A percentile compares a stretch with the other conserved stretches of the same genome.
These are phyloP conservation scores for Simplicillium sp. DNA, from an alignment of 2,329 filamentous ascomycete species.

Conservation along the genomic window DNA sequence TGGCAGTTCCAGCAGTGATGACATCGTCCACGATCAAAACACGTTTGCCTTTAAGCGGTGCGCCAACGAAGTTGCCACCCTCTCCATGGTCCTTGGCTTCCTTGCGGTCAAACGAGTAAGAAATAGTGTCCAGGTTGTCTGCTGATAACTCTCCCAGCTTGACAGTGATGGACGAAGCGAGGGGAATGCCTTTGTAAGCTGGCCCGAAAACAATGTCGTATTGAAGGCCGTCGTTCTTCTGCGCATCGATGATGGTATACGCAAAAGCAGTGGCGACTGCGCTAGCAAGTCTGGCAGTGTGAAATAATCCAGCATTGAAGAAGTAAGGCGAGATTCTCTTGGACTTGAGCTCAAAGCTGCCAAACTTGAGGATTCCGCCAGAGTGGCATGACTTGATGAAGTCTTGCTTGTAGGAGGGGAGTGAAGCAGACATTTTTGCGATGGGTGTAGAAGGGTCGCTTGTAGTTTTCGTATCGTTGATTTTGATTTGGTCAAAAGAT, in stretches of 20 bases:
- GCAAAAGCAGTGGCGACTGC: constrained; percentile 79
- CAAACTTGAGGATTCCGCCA: constrained; percentile 68
- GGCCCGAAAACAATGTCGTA: constrained; percentile 89
- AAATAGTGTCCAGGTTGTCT: constrained; percentile 55
- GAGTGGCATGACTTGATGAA: constrained; percentile 63
- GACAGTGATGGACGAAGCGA: constrained; percentile 69
- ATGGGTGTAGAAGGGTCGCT: constrained; percentile 1
- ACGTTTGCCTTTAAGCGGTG: constrained; percentile 71
- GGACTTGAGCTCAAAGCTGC: constrained; percentile 84
- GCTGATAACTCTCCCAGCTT: constrained; percentile 64
- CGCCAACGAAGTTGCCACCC: constrained; percentile 86
- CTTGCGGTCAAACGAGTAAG: constrained; percentile 91
- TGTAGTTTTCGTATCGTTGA: neutral
- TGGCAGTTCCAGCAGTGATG: constrained; percentile 89
- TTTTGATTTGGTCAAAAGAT: neutral
- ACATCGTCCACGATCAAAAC: constrained; percentile 94
- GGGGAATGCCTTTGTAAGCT: constrained; percentile 93
- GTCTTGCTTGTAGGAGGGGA: constrained; percentile 58
- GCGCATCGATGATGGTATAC: constrained; percentile 44
- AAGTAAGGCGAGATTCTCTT: constrained; percentile 91
- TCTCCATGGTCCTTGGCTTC: constrained; percentile 95
- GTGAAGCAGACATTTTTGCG: constrained; percentile 29
- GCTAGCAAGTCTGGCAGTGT: constrained; percentile 66
- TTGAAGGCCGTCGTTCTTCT: constrained; percentile 31
- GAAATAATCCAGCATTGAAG: constrained; percentile 92